Evolutionary conservation across 345 rosid genomes (phyloP).

Genomic region (Salix dunnii): DNA sequence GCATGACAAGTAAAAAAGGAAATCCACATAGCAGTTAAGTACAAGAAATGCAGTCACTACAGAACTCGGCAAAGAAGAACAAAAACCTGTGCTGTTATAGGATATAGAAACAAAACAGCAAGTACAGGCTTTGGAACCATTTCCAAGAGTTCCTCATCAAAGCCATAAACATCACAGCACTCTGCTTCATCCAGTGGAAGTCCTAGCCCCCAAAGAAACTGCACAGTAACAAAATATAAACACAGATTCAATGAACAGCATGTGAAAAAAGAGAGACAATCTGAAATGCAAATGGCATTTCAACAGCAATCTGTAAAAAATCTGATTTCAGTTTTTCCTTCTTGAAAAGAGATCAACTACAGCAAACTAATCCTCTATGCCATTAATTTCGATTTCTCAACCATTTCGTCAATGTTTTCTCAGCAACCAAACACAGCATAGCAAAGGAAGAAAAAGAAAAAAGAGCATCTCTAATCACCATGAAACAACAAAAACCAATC

Average conservation of each 20-base stretch:
- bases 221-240: slow-evolving; percentile 18
- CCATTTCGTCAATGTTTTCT: neutral
- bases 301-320: no score
- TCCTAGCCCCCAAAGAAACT: slow-evolving; percentile 92
- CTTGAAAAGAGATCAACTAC: no score
- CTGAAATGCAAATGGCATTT: neutral
- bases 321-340: no score
- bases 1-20: neutral
- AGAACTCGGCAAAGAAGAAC: neutral
- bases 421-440: slow-evolving; percentile 15
- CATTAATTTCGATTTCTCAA: neutral
- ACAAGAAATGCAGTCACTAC: neutral
- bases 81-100: slow-evolving; percentile 69
- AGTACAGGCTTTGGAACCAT: slow-evolving; percentile 91
- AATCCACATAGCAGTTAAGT: neutral
- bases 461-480: neutral
- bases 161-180: slow-evolving; percentile 83
- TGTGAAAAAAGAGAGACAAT: neutral
- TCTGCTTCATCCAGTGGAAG: slow-evolving; percentile 60
- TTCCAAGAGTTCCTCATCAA: slow-evolving; percentile 78
- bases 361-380: no score
- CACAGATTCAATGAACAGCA: neutral
- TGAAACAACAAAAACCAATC: neutral
- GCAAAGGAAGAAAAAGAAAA: neutral
- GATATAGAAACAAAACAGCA: slow-evolving; percentile 88